These are phyloP conservation scores for Aspergillus vadensis DNA, from an alignment of 2,329 filamentous ascomycete genomes.

Conservation along the genomic window DNA sequence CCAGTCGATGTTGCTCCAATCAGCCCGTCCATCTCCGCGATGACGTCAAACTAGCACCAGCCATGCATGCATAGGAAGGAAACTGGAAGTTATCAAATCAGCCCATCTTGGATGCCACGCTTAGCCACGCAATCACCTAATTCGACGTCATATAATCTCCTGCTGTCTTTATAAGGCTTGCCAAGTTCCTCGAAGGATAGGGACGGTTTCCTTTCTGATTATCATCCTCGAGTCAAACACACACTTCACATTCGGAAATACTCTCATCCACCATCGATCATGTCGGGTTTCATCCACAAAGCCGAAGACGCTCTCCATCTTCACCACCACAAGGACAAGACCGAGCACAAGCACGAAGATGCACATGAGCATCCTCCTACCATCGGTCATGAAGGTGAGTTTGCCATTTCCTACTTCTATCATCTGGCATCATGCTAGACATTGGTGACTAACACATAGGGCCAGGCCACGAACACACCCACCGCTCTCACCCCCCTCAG, in stretches of 20 bases:
- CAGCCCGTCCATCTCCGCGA: not conserved
- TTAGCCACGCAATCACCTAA: not conserved
- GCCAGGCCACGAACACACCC: not conserved
- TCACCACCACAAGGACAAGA: not conserved
- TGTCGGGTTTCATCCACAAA: slow-evolving; percentile 4
- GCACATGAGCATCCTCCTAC: not conserved
- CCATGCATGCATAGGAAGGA: not conserved
- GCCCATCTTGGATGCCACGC: not conserved
- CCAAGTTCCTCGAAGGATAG: accelerated
- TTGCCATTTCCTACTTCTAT: not conserved
- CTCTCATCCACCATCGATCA: not conserved
- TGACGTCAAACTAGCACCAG: not conserved
- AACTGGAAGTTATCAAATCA: not conserved
- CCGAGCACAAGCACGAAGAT: not conserved
- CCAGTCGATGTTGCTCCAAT: no score
- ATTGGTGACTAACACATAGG: no score
- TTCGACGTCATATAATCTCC: not conserved
- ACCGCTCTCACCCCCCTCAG: not conserved
- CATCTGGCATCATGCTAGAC: not conserved
- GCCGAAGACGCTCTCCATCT: slow-evolving; percentile 6
- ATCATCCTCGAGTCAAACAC: not conserved
- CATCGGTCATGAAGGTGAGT: not conserved
- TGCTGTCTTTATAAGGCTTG: not conserved
- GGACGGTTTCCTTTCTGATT: accelerated
- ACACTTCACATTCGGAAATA: not conserved